Evolutionary conservation across 2,329 filamentous ascomycete species (phyloP).

Genomic region (Sordariomycetes sp.): DNA sequence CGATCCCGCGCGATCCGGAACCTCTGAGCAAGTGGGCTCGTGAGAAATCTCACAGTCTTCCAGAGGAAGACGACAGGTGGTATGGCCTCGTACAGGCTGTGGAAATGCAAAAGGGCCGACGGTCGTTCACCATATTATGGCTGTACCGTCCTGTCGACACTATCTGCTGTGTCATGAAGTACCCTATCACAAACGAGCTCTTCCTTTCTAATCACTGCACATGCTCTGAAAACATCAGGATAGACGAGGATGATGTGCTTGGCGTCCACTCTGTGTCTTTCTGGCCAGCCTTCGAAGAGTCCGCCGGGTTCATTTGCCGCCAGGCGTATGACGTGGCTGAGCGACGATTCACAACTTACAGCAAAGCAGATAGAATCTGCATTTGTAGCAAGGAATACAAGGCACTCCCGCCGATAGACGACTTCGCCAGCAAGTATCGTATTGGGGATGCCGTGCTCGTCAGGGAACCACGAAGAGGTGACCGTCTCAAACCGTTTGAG

Average conservation of each 20-base stretch:
- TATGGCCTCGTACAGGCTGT: constrained; percentile 58
- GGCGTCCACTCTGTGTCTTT: constrained; percentile 48
- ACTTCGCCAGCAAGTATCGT: constrained; percentile 19
- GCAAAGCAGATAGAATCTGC: constrained; percentile 34
- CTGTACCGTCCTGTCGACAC: constrained; percentile 64
- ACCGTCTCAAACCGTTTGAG: constrained; percentile 48
- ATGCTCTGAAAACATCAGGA: constrained; percentile 30
- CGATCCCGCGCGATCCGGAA: neutral
- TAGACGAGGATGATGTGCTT: constrained; percentile 44
- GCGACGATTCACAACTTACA: constrained; percentile 50
- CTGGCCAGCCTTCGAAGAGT: constrained; percentile 29
- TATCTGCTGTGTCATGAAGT: constrained; percentile 54
- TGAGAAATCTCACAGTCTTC: constrained; percentile 27
- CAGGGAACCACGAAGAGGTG: constrained; percentile 11
- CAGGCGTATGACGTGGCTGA: constrained; percentile 55
- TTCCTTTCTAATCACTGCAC: constrained; percentile 71
- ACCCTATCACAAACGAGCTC: constrained; percentile 61
- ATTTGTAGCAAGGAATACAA: constrained; percentile 25
- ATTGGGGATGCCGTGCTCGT: constrained; percentile 52
- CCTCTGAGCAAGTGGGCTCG: constrained; percentile 43
- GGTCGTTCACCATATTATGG: constrained; percentile 58
- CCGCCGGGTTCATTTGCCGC: constrained; percentile 53
- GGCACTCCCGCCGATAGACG: neutral
- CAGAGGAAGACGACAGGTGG: constrained; percentile 43
- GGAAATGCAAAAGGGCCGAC: constrained; percentile 21